These are phyloP conservation scores for Cutaneotrichosporon arboriforme DNA, from an alignment of 1,284 basidiomycete species.

Conservation along the genomic window DNA sequence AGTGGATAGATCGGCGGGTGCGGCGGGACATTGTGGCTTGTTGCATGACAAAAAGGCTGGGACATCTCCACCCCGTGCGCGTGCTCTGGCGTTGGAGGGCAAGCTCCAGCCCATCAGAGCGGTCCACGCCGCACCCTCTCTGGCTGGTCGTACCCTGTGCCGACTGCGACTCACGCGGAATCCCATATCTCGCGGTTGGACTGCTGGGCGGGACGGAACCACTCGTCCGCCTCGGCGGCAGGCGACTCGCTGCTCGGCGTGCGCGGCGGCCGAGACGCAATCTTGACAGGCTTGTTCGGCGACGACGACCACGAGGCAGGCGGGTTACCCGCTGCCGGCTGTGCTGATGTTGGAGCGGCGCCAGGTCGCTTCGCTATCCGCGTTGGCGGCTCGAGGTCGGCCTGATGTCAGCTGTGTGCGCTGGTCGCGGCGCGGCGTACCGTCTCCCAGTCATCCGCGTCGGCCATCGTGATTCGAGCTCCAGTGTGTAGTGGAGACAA, in stretches of 20 bases:
- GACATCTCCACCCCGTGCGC: no score
- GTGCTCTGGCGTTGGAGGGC: no score
- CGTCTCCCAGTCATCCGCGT: constrained; percentile 16
- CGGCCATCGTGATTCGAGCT: constrained; percentile 2
- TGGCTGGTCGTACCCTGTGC: no score
- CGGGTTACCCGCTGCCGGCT: no score
- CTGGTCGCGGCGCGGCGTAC: neutral
- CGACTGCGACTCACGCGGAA: constrained; percentile 15
- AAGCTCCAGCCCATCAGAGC: no score
- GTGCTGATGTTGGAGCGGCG: no score
- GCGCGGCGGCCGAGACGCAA: neutral
- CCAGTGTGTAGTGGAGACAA: no score
- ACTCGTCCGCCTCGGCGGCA: constrained; percentile 13
- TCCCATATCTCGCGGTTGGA: constrained; percentile 23
- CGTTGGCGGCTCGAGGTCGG: neutral
- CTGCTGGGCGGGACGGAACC: constrained; percentile 13
- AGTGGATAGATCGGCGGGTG: no score
- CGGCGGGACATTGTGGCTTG: no score
- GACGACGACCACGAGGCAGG: neutral
- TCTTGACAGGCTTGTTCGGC: neutral
- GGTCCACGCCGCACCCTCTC: no score
- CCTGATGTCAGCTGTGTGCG: neutral
- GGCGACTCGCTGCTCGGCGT: neutral
- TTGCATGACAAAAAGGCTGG: no score
- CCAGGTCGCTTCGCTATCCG: neutral